Evolutionary conservation across 1,139 yeast species (phyloP).

Genomic region (Suhomyces maxii): DNA sequence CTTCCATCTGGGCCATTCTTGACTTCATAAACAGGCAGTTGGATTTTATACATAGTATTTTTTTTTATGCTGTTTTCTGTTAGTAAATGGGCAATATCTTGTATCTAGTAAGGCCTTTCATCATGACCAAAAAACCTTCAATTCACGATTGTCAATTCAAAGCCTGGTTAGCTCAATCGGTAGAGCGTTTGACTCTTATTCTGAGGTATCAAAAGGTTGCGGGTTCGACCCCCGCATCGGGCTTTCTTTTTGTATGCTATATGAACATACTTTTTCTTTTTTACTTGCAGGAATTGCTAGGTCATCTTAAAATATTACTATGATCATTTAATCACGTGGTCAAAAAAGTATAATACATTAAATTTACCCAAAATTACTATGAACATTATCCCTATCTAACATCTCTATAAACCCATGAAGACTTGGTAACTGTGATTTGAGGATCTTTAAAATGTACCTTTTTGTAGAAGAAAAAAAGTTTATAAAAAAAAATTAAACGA

Average conservation of each 20-base stretch:
- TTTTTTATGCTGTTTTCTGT: no score
- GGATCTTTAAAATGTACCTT: background rate
- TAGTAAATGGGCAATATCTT: no score
- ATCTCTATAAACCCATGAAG: background rate
- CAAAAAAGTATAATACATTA: no score
- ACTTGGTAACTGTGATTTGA: background rate
- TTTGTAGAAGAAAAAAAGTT: no score
- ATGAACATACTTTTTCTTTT: no score
- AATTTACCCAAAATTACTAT: background rate
- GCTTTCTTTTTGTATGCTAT: conserved; percentile 7
- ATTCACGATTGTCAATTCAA: no score
- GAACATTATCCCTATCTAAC: no score
- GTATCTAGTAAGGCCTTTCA: background rate
- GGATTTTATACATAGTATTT: no score
- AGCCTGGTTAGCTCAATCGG: conserved; percentile 33
- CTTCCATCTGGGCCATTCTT: no score
- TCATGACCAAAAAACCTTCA: background rate
- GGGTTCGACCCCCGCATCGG: conserved; percentile 23
- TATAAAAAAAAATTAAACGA: no score
- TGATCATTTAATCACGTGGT: background rate
- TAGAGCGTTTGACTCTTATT: conserved; percentile 31
- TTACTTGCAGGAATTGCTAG: background rate
- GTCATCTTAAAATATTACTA: background rate
- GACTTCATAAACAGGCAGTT: no score
- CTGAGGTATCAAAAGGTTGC: conserved; percentile 17